Conservation (phyloP, 225 moss, liverwort and hornwort genomes). For the Bryum argenteum region DNA sequence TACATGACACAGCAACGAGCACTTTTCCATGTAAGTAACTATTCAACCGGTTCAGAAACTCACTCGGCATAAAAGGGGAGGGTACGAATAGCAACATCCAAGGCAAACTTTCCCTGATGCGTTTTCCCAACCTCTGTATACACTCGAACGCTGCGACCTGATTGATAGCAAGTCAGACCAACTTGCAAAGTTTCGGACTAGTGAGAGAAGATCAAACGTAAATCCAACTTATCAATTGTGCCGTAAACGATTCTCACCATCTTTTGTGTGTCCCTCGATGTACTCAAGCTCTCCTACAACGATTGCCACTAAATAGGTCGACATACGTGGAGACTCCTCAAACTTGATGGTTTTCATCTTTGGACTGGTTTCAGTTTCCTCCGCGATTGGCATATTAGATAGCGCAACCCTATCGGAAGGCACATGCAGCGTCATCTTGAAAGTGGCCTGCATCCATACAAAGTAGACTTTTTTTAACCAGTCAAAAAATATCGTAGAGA, state of each 20-base stretch:
- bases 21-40: not conserved
- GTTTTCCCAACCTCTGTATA: slow-evolving; percentile 73
- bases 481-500: slow-evolving; percentile 1
- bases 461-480: slow-evolving; percentile 15
- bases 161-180: slow-evolving; percentile 14
- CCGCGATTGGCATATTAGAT: slow-evolving; percentile 71
- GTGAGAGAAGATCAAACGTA: not conserved
- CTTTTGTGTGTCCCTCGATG: slow-evolving; percentile 58
- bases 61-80: slow-evolving; percentile 78
- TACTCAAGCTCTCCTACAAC: slow-evolving; percentile 78
- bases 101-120: slow-evolving; percentile 68
- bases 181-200: slow-evolving; percentile 4
- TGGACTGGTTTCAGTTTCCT: slow-evolving; percentile 41
- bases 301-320: slow-evolving; percentile 71
- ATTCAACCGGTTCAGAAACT: slow-evolving; percentile 25
- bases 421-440: slow-evolving; percentile 73
- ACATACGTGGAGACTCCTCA: slow-evolving; percentile 79
- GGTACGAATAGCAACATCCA: slow-evolving; percentile 69
- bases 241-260: slow-evolving; percentile 48
- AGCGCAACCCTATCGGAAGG: slow-evolving; percentile 66
- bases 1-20: not conserved
- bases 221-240: not conserved
- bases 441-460: slow-evolving; percentile 58
- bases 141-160: slow-evolving; percentile 69
- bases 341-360: slow-evolving; percentile 61